phyloP scores from a whole-genome alignment of 805 yeast species.

The Debaryomyces tyrocola region DNA sequence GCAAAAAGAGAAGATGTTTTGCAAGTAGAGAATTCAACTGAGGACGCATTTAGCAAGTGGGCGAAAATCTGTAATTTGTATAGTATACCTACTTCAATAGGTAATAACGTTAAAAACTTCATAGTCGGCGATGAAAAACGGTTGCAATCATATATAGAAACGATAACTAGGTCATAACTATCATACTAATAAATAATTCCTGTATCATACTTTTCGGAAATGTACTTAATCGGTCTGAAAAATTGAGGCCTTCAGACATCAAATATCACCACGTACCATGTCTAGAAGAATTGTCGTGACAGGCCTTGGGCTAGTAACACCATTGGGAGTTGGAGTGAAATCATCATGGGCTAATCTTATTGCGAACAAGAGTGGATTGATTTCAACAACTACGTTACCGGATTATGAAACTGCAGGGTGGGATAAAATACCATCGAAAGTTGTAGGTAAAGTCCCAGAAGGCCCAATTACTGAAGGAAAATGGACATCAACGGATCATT shows the following conservation, averaged over 20 bases:
- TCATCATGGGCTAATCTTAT: conserved; percentile 56
- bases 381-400: conserved; percentile 48
- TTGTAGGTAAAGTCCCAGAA: conserved; percentile 71
- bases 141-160: conserved; percentile 22
- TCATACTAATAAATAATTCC: no score
- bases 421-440: conserved; percentile 62
- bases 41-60: conserved; percentile 27
- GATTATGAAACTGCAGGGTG: conserved; percentile 46
- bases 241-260: no score
- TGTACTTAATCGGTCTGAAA: no score
- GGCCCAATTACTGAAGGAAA: conserved; percentile 44
- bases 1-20: neutral
- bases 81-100: conserved; percentile 19
- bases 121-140: conserved; percentile 43
- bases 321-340: conserved; percentile 71
- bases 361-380: conserved; percentile 55
- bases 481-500: conserved; percentile 55
- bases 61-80: conserved; percentile 21
- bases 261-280: conserved; percentile 2
- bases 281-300: conserved; percentile 82
- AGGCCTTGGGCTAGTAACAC: conserved; percentile 85
- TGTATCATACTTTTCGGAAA: no score
- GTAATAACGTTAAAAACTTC: conserved; percentile 30
- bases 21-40: neutral
- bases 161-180: neutral